A percentile compares a stretch with the other conserved stretches of the same genome.
Conservation (phyloP, 2,329 filamentous ascomycete genomes). For the Fusarium sp. region DNA sequence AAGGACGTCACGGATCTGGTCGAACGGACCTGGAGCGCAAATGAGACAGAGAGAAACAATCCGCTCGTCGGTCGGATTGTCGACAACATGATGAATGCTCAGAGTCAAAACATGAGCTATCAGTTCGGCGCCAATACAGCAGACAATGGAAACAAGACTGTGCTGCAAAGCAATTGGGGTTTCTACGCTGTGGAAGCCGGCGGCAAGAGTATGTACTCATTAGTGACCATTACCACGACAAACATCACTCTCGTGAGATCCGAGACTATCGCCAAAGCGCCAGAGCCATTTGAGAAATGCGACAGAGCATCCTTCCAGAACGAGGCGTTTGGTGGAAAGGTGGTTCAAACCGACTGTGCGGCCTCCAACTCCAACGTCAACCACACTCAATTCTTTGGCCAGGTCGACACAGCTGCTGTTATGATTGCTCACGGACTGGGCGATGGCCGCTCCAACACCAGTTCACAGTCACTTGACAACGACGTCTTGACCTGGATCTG, state of each 20-base stretch:
- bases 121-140: slow-evolving; percentile 18
- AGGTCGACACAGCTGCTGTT: slow-evolving; percentile 37
- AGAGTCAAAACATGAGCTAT: slow-evolving; percentile 15
- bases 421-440: slow-evolving; percentile 26
- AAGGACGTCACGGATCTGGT: slow-evolving; percentile 23
- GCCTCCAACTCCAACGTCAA: not conserved
- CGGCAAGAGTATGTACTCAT: not conserved
- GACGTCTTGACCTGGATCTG: slow-evolving; percentile 16
- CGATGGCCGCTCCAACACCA: slow-evolving; percentile 26
- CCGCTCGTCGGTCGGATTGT: slow-evolving; percentile 17
- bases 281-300: slow-evolving; percentile 17
- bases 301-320: slow-evolving; percentile 27
- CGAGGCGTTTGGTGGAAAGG: slow-evolving; percentile 34
- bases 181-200: not conserved
- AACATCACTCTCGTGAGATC: slow-evolving; percentile 40
- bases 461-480: slow-evolving; percentile 26
- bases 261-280: slow-evolving; percentile 10
- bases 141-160: slow-evolving; percentile 12
- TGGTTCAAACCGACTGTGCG: slow-evolving; percentile 23
- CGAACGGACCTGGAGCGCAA: slow-evolving; percentile 18
- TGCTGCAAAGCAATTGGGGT: slow-evolving; percentile 22
- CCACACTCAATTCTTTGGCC: slow-evolving; percentile 21
- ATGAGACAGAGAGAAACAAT: slow-evolving; percentile 11
- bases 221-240: slow-evolving; percentile 21
- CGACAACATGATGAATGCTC: slow-evolving; percentile 25